A percentile compares a stretch with the other conserved stretches of the same genome.
Evolutionary conservation across 305 asterid species (phyloP).

Genomic region (Andrographis paniculata): DNA sequence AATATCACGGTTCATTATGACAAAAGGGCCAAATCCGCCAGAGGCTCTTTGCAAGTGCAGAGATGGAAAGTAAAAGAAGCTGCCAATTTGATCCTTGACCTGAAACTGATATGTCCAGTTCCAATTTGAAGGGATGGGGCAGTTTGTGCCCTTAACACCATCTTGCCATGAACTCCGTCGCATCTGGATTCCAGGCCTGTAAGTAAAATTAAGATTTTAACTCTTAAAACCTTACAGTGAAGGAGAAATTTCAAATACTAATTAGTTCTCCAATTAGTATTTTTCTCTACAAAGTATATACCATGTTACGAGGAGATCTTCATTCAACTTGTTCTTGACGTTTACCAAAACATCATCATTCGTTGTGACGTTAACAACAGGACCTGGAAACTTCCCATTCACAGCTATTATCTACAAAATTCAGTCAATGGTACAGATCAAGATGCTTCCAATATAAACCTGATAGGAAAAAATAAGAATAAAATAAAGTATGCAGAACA

Average conservation of each 20-base stretch:
- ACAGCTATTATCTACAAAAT: slow-evolving; percentile 79
- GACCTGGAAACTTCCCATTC: slow-evolving; percentile 85
- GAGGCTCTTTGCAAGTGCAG: slow-evolving; percentile 82
- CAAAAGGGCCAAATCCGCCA: slow-evolving; percentile 77
- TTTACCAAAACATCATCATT: slow-evolving; percentile 73
- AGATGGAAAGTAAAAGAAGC: slow-evolving; percentile 92
- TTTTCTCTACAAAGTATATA: slow-evolving; percentile 13
- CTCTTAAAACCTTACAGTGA: neutral
- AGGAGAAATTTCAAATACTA: neutral
- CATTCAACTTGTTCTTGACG: slow-evolving; percentile 78
- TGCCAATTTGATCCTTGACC: slow-evolving; percentile 91
- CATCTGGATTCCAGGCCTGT: slow-evolving; percentile 88
- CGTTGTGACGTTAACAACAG: slow-evolving; percentile 72
- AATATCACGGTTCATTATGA: slow-evolving; percentile 51
- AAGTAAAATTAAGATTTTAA: neutral
- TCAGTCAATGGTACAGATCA: neutral
- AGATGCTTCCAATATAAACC: neutral
- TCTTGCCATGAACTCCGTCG: slow-evolving; percentile 88
- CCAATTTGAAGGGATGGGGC: slow-evolving; percentile 95
- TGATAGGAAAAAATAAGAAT: neutral
- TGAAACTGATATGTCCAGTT: slow-evolving; percentile 95
- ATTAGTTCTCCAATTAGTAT: neutral
- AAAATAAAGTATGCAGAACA: too few species aligned
- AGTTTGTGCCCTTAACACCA: slow-evolving; percentile 83
- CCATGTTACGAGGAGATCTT: slow-evolving; percentile 78